Percentiles rank a stretch among this genome's conserved stretches.
Evolutionary conservation across 352 stramenopile genomes (phyloP).

Genomic region (Globisporangium emineosum): DNA sequence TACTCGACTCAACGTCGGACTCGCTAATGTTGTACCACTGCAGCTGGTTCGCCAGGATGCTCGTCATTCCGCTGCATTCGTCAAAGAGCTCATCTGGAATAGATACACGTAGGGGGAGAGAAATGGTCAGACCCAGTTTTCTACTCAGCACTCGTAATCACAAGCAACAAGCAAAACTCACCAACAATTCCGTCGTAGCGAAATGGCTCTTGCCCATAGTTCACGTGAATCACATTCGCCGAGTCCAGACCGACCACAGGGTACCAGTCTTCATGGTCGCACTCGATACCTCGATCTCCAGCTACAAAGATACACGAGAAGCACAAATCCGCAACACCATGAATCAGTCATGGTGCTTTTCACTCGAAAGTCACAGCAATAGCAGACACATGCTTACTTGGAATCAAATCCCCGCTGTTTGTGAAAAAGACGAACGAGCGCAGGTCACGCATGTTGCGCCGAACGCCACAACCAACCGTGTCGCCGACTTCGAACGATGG

Average conservation of each 20-base stretch:
- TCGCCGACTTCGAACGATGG: slow-evolving; percentile 59
- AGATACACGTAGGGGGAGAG: not conserved
- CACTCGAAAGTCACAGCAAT: too few relatives aligned
- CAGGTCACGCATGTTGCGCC: slow-evolving; percentile 30
- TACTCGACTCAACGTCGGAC: slow-evolving; percentile 26
- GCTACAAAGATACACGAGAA: not conserved
- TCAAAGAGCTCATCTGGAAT: slow-evolving; percentile 49
- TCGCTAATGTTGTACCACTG: slow-evolving; percentile 60
- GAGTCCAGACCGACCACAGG: slow-evolving; percentile 84
- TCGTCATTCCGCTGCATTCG: slow-evolving; percentile 30
- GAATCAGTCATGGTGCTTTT: not conserved
- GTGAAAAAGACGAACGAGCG: slow-evolving; percentile 69
- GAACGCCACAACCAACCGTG: slow-evolving; percentile 71
- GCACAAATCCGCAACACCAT: slow-evolving; percentile 1
- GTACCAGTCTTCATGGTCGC: slow-evolving; percentile 51
- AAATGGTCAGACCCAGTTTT: not conserved
- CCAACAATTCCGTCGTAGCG: slow-evolving; percentile 40
- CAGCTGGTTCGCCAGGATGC: slow-evolving; percentile 25
- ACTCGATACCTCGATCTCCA: slow-evolving; percentile 37
- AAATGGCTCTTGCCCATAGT: slow-evolving; percentile 81
- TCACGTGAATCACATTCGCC: slow-evolving; percentile 69
- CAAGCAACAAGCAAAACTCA: slow-evolving; percentile 17
- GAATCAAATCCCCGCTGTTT: slow-evolving; percentile 58
- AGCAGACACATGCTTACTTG: too few relatives aligned
- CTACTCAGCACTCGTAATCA: not conserved